These are phyloP conservation scores for Dovyalis caffra DNA, from an alignment of 345 rosid genomes.

Conservation along the genomic window DNA sequence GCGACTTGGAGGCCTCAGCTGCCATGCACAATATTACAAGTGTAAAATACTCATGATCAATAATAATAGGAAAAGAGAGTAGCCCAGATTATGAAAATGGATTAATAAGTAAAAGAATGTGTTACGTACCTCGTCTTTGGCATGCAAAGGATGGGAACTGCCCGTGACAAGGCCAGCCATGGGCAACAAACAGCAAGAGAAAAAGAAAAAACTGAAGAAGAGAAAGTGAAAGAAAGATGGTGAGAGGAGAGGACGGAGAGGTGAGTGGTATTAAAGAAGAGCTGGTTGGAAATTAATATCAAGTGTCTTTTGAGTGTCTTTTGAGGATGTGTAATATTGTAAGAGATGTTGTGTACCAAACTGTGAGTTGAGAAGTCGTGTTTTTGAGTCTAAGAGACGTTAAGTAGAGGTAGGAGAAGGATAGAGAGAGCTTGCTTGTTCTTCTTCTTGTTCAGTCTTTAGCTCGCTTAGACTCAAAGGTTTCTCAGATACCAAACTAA, in stretches of 20 bases:
- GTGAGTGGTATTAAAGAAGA: slow-evolving; percentile 1
- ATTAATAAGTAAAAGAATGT: slow-evolving; percentile 1
- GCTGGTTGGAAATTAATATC: slow-evolving; percentile 1
- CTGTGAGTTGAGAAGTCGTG: slow-evolving; percentile 79
- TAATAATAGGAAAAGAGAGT: too few relatives aligned
- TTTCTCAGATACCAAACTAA: slow-evolving; percentile 11
- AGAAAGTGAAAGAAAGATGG: slow-evolving; percentile 26
- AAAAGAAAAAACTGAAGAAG: slow-evolving; percentile 5
- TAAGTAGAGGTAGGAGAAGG: slow-evolving; percentile 18
- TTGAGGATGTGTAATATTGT: slow-evolving; percentile 11
- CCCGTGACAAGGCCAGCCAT: slow-evolving; percentile 50
- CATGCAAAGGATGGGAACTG: slow-evolving; percentile 33
- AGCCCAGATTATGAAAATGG: neutral
- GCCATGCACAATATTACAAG: slow-evolving; percentile 7
- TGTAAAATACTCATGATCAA: neutral
- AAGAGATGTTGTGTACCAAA: slow-evolving; percentile 49
- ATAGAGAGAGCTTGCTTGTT: slow-evolving; percentile 12
- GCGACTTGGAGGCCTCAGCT: slow-evolving; percentile 39
- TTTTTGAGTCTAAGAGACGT: slow-evolving; percentile 67
- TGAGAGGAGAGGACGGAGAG: slow-evolving; percentile 17
- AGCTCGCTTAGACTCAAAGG: slow-evolving; percentile 38
- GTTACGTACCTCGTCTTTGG: slow-evolving; percentile 34
- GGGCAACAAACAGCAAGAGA: slow-evolving; percentile 37
- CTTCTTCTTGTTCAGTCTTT: too few relatives aligned
- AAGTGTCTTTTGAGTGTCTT: neutral